Conservation (phyloP, 2,329 filamentous ascomycete species). For the Rhinocladiella similis region DNA sequence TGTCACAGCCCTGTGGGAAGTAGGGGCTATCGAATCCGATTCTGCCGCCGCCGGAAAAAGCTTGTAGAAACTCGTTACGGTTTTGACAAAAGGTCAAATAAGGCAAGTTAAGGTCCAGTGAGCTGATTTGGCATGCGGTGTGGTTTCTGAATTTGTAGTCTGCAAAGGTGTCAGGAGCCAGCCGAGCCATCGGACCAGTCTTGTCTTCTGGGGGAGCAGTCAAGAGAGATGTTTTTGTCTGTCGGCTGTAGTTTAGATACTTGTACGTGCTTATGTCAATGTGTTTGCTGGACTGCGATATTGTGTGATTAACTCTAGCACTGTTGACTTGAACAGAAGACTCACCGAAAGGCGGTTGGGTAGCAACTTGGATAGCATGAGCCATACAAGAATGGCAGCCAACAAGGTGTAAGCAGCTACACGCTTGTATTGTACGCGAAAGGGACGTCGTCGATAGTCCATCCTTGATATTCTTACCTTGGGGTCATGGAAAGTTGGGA, state of each 20-base stretch:
- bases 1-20: conserved; percentile 47
- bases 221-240: conserved; percentile 2
- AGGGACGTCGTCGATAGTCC: conserved; percentile 4
- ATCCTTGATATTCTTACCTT: conserved; percentile 9
- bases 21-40: conserved; percentile 49
- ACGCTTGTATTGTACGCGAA: conserved; percentile 2
- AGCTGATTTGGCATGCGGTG: conserved; percentile 45
- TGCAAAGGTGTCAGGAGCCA: conserved; percentile 41
- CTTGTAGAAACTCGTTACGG: conserved; percentile 40
- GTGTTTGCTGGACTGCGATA: conserved; percentile 3
- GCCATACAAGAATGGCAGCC: background rate
- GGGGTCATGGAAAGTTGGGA: conserved; percentile 1
- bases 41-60: conserved; percentile 47
- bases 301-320: background rate
- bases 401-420: conserved; percentile 3
- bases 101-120: conserved; percentile 44
- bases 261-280: conserved; percentile 2
- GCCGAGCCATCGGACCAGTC: conserved; percentile 15
- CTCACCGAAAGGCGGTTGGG: background rate
- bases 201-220: conserved; percentile 32
- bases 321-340: no score
- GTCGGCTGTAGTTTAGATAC: background rate
- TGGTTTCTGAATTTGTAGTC: conserved; percentile 45
- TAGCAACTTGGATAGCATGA: conserved; percentile 5
- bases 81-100: conserved; percentile 40